Conservation (phyloP, 495 filamentous ascomycete genomes). For the Lasiosphaeria miniovina region DNA sequence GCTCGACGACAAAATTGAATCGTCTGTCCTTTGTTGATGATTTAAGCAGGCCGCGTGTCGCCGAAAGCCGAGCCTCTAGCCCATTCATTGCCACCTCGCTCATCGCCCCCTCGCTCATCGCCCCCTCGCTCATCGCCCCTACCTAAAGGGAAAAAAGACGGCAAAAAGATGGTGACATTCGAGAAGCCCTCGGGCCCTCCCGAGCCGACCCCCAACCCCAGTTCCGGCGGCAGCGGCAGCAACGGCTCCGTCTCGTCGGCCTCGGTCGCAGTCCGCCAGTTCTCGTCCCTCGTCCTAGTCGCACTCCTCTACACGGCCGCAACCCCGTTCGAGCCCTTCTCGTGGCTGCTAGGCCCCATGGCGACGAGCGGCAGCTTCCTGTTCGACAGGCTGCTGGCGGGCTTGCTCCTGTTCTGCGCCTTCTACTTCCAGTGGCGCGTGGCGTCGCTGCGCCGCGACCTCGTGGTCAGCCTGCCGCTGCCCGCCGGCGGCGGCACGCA, state of each 20-base stretch:
- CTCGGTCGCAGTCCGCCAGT: slow-evolving; percentile 12
- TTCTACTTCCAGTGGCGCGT: slow-evolving; percentile 23
- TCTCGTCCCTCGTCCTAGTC: slow-evolving; percentile 12
- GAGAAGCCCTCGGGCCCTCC: no score
- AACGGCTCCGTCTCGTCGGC: background rate
- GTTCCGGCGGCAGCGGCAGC: background rate
- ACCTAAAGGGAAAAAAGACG: no score
- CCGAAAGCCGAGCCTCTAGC: no score
- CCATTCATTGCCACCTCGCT: no score
- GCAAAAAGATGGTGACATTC: no score
- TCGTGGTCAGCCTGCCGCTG: slow-evolving; percentile 10
- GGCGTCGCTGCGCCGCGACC: slow-evolving; percentile 12
- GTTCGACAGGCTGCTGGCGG: slow-evolving; percentile 16
- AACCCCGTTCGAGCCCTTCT: slow-evolving; percentile 16
- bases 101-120: no score
- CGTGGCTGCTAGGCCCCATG: slow-evolving; percentile 5
- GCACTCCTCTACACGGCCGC: slow-evolving; percentile 23
- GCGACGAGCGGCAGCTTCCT: slow-evolving; percentile 8
- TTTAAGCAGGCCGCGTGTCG: no score
- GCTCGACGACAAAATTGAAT: no score
- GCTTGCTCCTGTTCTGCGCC: slow-evolving; percentile 17
- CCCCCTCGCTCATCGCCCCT: no score
- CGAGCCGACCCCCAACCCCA: no score
- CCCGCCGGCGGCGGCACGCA: background rate
- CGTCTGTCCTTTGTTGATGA: no score